Evolutionary conservation across 805 yeast genomes (phyloP).

Genomic region (Metschnikowia continentalis): DNA sequence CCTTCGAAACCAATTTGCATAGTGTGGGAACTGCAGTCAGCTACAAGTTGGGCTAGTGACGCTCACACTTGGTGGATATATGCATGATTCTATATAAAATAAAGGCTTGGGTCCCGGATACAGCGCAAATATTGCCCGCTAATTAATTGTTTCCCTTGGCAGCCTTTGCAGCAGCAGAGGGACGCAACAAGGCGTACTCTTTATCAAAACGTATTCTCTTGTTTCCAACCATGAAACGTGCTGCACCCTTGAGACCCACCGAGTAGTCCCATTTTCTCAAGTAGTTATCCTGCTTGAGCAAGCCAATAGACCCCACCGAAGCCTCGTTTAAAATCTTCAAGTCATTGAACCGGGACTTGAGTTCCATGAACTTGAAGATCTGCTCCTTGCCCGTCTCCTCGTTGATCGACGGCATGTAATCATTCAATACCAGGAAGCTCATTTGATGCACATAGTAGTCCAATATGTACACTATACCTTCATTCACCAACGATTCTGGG

Average conservation of each 20-base stretch:
- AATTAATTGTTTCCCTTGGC: neutral
- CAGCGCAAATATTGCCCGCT: neutral
- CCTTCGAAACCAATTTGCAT: conserved; percentile 65
- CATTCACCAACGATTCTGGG: conserved; percentile 42
- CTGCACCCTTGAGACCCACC: conserved; percentile 36
- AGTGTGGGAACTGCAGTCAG: conserved; percentile 70
- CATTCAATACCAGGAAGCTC: conserved; percentile 47
- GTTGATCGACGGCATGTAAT: conserved; percentile 36
- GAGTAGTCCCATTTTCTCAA: conserved; percentile 43
- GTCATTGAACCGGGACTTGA: conserved; percentile 41
- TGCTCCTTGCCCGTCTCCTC: conserved; percentile 41
- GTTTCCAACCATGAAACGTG: conserved; percentile 50
- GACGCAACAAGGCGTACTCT: conserved; percentile 26
- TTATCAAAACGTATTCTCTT: conserved; percentile 44
- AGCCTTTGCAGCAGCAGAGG: conserved; percentile 3
- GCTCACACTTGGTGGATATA: neutral
- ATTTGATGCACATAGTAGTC: conserved; percentile 59
- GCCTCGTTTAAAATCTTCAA: conserved; percentile 30
- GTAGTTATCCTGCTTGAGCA: conserved; percentile 43
- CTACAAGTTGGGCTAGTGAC: conserved; percentile 34
- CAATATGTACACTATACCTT: conserved; percentile 54
- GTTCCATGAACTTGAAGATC: conserved; percentile 43
- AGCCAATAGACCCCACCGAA: conserved; percentile 21
- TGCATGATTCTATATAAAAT: neutral
- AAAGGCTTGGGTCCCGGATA: neutral